phyloP scores from a whole-genome alignment of 1,284 basidiomycete species.

The Coniferiporia weirii region DNA sequence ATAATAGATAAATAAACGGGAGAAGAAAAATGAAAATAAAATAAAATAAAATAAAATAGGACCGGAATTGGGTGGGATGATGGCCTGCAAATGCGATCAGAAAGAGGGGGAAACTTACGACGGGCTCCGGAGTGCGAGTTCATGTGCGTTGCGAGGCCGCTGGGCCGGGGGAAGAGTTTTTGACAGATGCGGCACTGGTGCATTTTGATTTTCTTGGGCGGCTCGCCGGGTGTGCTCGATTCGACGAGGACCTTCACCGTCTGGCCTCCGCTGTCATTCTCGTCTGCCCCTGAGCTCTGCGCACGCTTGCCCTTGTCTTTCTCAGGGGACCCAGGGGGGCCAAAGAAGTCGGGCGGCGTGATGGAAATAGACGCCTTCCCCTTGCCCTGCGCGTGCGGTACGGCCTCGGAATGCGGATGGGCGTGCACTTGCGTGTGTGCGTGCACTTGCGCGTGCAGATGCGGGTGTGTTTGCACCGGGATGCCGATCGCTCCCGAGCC shows the following conservation, averaged over 20 bases:
- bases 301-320: conserved; percentile 11
- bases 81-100: too few species aligned
- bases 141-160: conserved; percentile 68
- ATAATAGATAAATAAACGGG: background rate
- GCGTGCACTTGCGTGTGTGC: background rate
- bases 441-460: background rate
- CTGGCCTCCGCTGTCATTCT: conserved; percentile 1
- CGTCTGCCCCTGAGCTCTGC: background rate
- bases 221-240: conserved; percentile 16
- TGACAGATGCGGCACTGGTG: conserved; percentile 49
- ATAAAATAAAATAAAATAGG: too few species aligned
- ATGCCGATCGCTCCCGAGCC: too few species aligned
- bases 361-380: background rate
- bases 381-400: background rate
- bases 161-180: conserved; percentile 59
- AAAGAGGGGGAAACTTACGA: conserved; percentile 37
- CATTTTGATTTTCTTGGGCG: conserved; percentile 43
- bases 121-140: conserved; percentile 63
- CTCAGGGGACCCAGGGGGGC: background rate
- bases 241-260: conserved; percentile 15
- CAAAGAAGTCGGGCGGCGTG: conserved; percentile 6
- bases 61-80: too few species aligned
- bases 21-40: conserved; percentile 5
- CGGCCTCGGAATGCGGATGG: background rate
- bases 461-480: too few species aligned